These are phyloP conservation scores for Chrysochromulina tobinii DNA, from an alignment of 78 protist genomes.

Conservation along the genomic window DNA sequence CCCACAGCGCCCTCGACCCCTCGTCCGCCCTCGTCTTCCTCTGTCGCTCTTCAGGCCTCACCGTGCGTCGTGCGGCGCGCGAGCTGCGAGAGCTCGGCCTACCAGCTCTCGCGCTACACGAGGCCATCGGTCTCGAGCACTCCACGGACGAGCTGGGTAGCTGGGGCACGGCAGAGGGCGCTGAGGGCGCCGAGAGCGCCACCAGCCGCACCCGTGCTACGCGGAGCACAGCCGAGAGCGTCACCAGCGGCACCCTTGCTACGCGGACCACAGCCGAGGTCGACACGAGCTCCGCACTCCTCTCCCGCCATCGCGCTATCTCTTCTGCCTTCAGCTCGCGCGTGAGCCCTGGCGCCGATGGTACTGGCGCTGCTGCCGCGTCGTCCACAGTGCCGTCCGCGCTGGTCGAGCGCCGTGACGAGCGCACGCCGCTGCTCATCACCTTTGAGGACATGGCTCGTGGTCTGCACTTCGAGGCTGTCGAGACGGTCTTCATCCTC, in stretches of 20 bases:
- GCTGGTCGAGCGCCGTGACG: too few species aligned
- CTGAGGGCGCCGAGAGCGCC: too few species aligned
- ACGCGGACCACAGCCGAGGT: not conserved
- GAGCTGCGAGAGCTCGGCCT: not conserved
- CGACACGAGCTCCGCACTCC: not conserved
- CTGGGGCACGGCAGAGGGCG: too few species aligned
- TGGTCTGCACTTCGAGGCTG: slow-evolving; percentile 4
- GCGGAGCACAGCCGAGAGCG: not conserved
- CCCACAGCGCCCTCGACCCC: not conserved
- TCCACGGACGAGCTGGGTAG: too few species aligned
- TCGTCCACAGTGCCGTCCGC: too few species aligned
- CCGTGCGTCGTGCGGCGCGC: not conserved
- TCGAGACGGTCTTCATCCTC: not conserved
- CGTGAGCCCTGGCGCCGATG: too few species aligned
- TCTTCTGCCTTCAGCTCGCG: not conserved
- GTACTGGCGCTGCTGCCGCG: too few species aligned
- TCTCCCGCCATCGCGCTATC: not conserved
- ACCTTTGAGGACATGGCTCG: slow-evolving; percentile 21
- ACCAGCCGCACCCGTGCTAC: too few species aligned
- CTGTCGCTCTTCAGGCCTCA: not conserved
- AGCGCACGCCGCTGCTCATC: not conserved
- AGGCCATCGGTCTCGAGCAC: not conserved
- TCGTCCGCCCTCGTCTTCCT: not conserved
- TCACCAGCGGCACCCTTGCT: too few species aligned
- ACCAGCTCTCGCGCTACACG: slow-evolving; percentile 3